Evolutionary conservation across 2,329 filamentous ascomycete species (phyloP).

Genomic region (Fusarium sp.): DNA sequence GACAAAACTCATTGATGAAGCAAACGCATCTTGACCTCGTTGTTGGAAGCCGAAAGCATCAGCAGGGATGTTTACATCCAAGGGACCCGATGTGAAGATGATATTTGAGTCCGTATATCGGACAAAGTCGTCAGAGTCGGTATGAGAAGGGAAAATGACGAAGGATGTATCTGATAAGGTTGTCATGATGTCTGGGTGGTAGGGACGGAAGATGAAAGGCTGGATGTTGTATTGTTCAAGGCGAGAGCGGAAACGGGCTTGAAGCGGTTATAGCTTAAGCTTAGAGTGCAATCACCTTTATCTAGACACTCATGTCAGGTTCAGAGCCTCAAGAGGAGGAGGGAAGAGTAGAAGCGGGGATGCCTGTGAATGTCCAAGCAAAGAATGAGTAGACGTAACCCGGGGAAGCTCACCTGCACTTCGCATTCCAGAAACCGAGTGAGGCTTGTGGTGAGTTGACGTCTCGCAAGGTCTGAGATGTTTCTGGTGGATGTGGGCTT

Average conservation of each 20-base stretch:
- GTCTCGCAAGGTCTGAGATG: conserved; percentile 38
- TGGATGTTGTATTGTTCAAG: conserved; percentile 23
- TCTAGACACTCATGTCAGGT: conserved; percentile 36
- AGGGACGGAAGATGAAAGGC: conserved; percentile 7
- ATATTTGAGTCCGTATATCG: conserved; percentile 57
- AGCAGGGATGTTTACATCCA: conserved; percentile 60
- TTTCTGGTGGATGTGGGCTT: conserved; percentile 23
- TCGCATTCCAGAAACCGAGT: conserved; percentile 41
- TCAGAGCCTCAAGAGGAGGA: conserved; percentile 8
- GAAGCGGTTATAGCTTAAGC: conserved; percentile 33
- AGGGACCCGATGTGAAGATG: conserved; percentile 52
- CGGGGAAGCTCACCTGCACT: conserved; percentile 42
- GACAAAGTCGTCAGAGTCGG: conserved; percentile 52
- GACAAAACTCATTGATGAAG: conserved; percentile 52
- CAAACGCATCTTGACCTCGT: conserved; percentile 49
- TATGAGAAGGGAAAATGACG: conserved; percentile 44
- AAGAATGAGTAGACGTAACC: conserved; percentile 20
- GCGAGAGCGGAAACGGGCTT: conserved; percentile 25
- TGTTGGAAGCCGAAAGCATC: conserved; percentile 56
- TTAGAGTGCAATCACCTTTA: conserved; percentile 40
- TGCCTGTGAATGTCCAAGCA: not conserved
- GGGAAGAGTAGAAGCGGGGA: not conserved
- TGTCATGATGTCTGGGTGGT: conserved; percentile 40
- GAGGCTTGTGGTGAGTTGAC: conserved; percentile 32
- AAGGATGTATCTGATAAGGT: conserved; percentile 45